Base-by-base conservation (phyloP, 768 basidiomycete species). In the Galerina marginata region DNA sequence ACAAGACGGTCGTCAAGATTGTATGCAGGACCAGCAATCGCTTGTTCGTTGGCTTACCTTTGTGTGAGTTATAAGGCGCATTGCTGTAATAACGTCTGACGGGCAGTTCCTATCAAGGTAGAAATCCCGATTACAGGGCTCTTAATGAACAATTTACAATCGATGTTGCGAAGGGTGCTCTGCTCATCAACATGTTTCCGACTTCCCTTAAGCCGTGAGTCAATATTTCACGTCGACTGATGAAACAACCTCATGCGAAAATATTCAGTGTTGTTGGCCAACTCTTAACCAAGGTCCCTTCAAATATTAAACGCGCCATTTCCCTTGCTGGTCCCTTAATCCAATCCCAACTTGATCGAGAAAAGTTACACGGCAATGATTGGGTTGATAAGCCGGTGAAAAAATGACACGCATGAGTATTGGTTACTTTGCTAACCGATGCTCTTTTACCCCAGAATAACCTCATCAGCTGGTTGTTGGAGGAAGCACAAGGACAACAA, bases 31-130 rank as follows among this genome's bases (percentile, higher is more conserved):
- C 76, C 6, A 79, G 73, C 59, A 81, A 80, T 62, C 73, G 82
- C 0, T 61, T 80, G 9, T 81, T 83, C 55, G 77, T 85, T 44
- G 83, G 81, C 1, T 63, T 78, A 2, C 81, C 83, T 0, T 59
- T 81, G 7, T 83, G 82, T 82, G 56, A 48, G 76, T 52, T 33
- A 7, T 12, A 16, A 43, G 26, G 33, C 2, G 3, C 16, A 23
- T 10, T 14, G 15, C n/a, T 44, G 10, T 20, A 33, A 38, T 26
- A 6, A 12, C 7, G 29, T 33, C 59, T 55, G 12, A 38, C 25
- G 10, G 12, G 23, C 25, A 12, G 16, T 2, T 39, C 11, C n/a
- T 4, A 10, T 49, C 12, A 11, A 71, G 69, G 67, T 42, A 59
- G 64, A 59, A 57, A 69, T 45, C 60, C 63, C 3, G 67, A 71